Conservation (phyloP, 495 filamentous ascomycete genomes). For the Trypethelium eluteriae region DNA sequence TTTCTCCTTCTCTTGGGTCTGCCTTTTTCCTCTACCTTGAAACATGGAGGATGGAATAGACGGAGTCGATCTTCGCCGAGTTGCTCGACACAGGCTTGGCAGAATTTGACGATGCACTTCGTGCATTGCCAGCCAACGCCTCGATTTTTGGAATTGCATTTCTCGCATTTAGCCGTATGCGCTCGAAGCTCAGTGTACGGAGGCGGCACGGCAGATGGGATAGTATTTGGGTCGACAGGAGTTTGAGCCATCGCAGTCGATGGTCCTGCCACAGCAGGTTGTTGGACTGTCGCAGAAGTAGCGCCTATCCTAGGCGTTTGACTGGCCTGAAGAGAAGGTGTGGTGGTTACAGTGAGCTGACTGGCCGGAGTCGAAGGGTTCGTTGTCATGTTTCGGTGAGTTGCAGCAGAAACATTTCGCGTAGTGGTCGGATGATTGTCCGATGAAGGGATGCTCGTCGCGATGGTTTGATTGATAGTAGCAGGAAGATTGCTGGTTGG, state of each 20-base stretch:
- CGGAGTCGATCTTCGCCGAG: neutral
- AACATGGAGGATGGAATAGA: neutral
- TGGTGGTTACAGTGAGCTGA: too few species aligned
- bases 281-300: too few species aligned
- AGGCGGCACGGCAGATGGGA: neutral
- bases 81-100: neutral
- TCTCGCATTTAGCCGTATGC: conserved; percentile 13
- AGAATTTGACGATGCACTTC: conserved; percentile 10
- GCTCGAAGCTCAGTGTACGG: conserved; percentile 3
- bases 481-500: too few species aligned
- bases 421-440: too few species aligned
- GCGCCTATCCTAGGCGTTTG: too few species aligned
- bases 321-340: too few species aligned
- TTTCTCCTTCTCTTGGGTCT: neutral
- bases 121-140: conserved; percentile 5
- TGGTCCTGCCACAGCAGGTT: neutral
- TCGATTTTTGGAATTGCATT: conserved; percentile 13
- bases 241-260: neutral
- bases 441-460: too few species aligned
- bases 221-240: neutral
- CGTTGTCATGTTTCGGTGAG: too few species aligned
- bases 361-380: too few species aligned
- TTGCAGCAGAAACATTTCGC: too few species aligned
- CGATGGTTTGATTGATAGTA: too few species aligned
- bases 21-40: neutral